Base-by-base conservation (phyloP, 2,329 filamentous ascomycete genomes). In the Trichoderma harzianum region DNA sequence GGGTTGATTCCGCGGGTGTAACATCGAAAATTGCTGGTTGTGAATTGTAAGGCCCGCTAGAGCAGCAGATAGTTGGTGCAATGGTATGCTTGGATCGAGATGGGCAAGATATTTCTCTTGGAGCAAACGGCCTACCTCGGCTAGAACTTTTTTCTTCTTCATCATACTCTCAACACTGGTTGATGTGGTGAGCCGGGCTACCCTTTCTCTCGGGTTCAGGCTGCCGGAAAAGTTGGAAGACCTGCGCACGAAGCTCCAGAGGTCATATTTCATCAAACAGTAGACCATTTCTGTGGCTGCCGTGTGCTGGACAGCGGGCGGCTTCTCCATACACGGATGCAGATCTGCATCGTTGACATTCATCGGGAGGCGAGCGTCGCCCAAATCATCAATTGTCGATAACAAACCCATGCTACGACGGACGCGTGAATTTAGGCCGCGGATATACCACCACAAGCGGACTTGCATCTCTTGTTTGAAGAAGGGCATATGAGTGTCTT, bases 401-500 rank as follows among this genome's bases (percentile, higher is more conserved):
- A 69, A 16, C 8, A 69, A 14, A 14, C 66, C 66, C 66, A 69
- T 69, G 28, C 66, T 39, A 6, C 66, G 66, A 16, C 66, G 66
- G 28, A 47, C 55, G 55, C 55, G 66, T 74, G 87, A 84, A 71
- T 83, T 87, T 24, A 90, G 83, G 2, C 88, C 88, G 62, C 89
- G 83, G 30, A 91, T 85, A 76, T 89, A 86, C 89, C 89, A 91
- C 90, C 90, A 92, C 24, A 92, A 82, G 7, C 90, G 84, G 55
- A 90, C 83, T 18, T 90, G 85, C 84, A 92, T 91, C 77, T 92
- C 89, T 3, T 87, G 87, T 74, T 92, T 89, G 75, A 91, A 91
- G 0, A 89, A 87, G 0, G 86, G 83, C 2, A 91, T 82, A 1
- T 85, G 86, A 7, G 89, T 80, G n/a, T 81, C 78, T 73, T 87